Evolutionary conservation across 148 eudicot species (phyloP), one percentile per base, ranked within the genome.

Genomic region (Dianthus caryophyllus): DNA sequence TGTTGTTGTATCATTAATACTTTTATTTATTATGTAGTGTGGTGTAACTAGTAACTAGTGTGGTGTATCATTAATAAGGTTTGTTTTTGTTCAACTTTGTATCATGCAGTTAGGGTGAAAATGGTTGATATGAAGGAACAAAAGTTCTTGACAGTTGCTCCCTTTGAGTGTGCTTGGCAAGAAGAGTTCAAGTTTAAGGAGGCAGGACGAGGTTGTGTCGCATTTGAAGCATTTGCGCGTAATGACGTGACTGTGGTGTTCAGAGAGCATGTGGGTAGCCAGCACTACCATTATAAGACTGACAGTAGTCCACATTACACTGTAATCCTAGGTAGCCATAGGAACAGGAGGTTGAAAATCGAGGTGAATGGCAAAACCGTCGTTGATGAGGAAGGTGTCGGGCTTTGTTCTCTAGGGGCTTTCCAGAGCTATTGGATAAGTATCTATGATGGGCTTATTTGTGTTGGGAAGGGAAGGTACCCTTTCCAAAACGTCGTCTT

Each of bases 401-500:
- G 88, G 30, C 80, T 92, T 22, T 82, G 88, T 68, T 85, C 91
- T 77, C 85, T 96, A 53, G 84, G 85, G 15, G 77, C 86, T 29
- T 92, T 92, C 61, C 88, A 92, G 77, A 87, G 96, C 79, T 92
- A 89, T 71, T 92, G 98, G 98, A 92, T 92, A 17, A 80, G 98
- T 77, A 68, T 92, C 70, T 92, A 83, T 73, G 98, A 92, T 75
- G 98, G 98, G 66, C 73, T 92, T 75, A 92, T 92, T 55, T 81
- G 98, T 77, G 79, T 92, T 69, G 98, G 98, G 13, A 89, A 89
- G 66, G 98, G 98, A 24, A 84, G 93, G 69, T 92, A 92, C 76
- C 98, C 98, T 48, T 92, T 92, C 76, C 98, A 87, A 65, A 92
- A 92, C 80, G 88, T 92, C 11, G 89, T 84, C 9, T 89, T 87